Evolutionary conservation across 2,329 filamentous ascomycete genomes (phyloP).

Genomic region (Colletotrichum sp.): DNA sequence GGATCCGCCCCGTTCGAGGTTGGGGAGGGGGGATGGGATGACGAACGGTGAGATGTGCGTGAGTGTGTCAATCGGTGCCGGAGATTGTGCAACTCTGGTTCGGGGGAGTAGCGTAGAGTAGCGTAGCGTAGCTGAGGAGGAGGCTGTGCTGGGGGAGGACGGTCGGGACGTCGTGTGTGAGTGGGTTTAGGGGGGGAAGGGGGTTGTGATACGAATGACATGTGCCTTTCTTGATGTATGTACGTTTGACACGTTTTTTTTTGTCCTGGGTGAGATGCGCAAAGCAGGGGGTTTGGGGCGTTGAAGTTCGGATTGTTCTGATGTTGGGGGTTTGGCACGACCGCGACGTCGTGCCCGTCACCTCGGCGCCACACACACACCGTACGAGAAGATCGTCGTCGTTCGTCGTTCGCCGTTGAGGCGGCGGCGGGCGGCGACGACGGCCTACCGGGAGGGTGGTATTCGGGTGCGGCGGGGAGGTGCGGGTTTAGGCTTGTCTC

Average conservation of each 20-base stretch:
- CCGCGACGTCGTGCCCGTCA: neutral
- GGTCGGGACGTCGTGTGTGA: neutral
- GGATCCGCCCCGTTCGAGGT: neutral
- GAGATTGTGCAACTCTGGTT: neutral
- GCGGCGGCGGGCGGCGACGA: neutral
- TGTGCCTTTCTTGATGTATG: neutral
- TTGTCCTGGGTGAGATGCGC: neutral
- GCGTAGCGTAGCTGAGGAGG: neutral
- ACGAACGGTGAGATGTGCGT: neutral
- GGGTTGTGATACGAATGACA: neutral
- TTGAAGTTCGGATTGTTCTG: neutral
- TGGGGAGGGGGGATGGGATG: neutral
- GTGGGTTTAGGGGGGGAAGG: neutral
- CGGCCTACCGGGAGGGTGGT: conserved; percentile 6
- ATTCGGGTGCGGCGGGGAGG: neutral
- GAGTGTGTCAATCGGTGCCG: neutral
- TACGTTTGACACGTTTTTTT: neutral
- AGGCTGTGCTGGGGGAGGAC: neutral
- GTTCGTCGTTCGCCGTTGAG: neutral
- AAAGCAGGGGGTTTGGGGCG: neutral
- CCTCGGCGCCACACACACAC: neutral
- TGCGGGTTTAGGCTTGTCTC: neutral
- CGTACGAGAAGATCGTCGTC: neutral
- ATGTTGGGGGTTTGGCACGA: neutral
- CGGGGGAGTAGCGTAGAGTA: neutral